These are phyloP conservation scores for Primulina huaijiensis DNA, from an alignment of 257 asterid species.

Conservation along the genomic window DNA sequence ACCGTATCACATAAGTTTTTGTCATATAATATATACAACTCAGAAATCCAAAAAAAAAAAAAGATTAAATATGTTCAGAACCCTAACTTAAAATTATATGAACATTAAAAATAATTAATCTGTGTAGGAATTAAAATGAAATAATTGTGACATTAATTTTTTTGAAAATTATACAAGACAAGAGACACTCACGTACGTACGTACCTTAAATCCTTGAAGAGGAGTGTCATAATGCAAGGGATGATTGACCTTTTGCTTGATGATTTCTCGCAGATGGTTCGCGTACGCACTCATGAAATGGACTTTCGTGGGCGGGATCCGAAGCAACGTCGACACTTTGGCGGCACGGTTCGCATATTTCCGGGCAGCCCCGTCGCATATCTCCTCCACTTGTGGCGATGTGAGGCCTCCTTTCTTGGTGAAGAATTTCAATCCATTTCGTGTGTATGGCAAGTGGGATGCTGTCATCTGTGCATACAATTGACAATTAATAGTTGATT, in stretches of 20 bases:
- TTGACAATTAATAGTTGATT: too few relatives aligned
- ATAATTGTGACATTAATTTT: too few relatives aligned
- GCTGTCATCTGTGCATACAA: conserved; percentile 74
- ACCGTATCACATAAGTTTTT: too few relatives aligned
- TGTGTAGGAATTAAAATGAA: too few relatives aligned
- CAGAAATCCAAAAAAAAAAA: too few relatives aligned
- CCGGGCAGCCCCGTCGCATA: conserved; percentile 72
- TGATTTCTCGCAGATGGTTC: conserved; percentile 61
- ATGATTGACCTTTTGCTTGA: conserved; percentile 72
- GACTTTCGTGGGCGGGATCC: conserved; percentile 40
- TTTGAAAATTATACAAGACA: too few relatives aligned
- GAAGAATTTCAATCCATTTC: conserved; percentile 82
- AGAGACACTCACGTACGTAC: not conserved
- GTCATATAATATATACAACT: too few relatives aligned
- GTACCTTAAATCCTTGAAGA: conserved; percentile 81
- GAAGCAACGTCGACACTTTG: conserved; percentile 56
- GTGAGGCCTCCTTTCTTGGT: conserved; percentile 83
- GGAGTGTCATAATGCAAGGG: conserved; percentile 68
- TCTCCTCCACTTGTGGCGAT: conserved; percentile 69
- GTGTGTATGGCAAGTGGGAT: conserved; percentile 89
- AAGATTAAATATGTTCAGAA: too few relatives aligned
- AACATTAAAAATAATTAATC: too few relatives aligned
- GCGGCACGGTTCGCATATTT: conserved; percentile 65
- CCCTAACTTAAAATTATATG: too few relatives aligned
- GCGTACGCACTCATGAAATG: conserved; percentile 80